Percentiles rank a stretch among this genome's conserved stretches.
phyloP scores from a whole-genome alignment of 2,329 filamentous ascomycete genomes.

The Aureobasidium namibiae region DNA sequence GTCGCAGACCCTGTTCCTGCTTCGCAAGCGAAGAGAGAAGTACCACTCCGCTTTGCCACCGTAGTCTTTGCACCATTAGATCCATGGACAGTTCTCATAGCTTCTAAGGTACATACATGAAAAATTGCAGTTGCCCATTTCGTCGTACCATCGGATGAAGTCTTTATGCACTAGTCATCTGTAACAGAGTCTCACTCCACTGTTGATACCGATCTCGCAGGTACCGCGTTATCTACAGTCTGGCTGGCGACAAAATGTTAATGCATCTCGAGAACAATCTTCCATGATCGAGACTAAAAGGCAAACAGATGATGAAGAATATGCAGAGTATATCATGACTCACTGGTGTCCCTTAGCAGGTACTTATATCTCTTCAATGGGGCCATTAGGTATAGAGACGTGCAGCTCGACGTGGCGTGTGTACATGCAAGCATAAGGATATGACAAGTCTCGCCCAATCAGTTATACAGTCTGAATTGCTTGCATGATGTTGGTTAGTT shows the following conservation, averaged over 20 bases:
- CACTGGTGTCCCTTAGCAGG: background rate
- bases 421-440: background rate
- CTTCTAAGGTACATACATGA: no score
- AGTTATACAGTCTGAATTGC: background rate
- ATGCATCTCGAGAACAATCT: background rate
- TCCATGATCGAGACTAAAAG: background rate
- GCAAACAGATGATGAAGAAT: background rate
- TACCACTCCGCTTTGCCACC: no score
- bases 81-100: no score
- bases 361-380: background rate
- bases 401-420: background rate
- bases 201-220: background rate
- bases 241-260: background rate
- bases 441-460: background rate
- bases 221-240: background rate
- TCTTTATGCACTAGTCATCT: background rate
- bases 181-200: background rate
- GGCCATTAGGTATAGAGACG: background rate
- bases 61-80: no score
- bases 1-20: no score
- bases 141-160: background rate
- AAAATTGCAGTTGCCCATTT: no score
- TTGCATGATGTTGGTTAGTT: background rate
- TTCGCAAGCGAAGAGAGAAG: no score
- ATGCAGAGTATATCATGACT: background rate